A percentile compares a stretch with the other conserved stretches of the same genome.
Conservation (phyloP, 257 asterid species). For the Solanum tacnaense region DNA sequence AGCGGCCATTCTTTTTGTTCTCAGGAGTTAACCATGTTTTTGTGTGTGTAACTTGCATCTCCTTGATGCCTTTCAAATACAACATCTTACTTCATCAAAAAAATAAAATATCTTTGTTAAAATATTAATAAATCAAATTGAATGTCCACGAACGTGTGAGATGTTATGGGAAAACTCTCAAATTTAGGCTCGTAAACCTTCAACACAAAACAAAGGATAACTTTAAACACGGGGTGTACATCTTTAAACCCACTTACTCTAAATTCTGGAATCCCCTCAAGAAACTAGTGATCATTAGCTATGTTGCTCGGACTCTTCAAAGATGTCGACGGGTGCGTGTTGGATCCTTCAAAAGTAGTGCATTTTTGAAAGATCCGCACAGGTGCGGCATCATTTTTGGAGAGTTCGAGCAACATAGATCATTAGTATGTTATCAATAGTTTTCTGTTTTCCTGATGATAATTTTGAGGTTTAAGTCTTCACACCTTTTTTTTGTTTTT, state of each 20-base stretch:
- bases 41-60: neutral
- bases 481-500: constrained; percentile 1
- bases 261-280: neutral
- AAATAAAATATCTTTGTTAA: neutral
- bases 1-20: neutral
- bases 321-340: neutral
- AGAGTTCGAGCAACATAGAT: neutral
- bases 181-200: neutral
- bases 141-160: neutral
- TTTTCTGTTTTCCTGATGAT: neutral
- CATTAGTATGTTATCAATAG: neutral
- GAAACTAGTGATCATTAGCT: neutral
- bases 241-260: neutral
- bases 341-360: neutral
- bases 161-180: neutral
- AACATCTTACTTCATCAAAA: neutral
- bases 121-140: neutral
- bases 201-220: neutral
- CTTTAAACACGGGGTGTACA: neutral
- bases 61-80: neutral
- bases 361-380: neutral
- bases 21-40: neutral
- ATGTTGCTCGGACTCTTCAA: neutral
- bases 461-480: neutral
- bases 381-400: neutral